phyloP scores from a whole-genome alignment of 495 filamentous ascomycete genomes.

The Tuber brumale region DNA sequence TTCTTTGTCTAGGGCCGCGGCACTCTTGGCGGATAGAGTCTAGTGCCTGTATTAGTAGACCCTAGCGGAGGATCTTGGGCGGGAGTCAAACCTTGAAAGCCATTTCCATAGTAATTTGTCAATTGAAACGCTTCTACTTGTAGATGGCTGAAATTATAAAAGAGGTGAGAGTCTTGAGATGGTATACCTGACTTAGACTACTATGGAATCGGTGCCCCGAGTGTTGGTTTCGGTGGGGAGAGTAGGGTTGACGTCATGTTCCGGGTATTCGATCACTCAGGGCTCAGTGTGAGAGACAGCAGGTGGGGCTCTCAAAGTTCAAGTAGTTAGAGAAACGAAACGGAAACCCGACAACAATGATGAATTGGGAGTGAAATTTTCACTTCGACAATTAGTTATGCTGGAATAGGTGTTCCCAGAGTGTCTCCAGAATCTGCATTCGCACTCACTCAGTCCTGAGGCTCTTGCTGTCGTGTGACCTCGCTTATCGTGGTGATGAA shows the following conservation, averaged over 20 bases:
- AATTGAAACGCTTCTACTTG: background rate
- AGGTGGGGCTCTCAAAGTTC: background rate
- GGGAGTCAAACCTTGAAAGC: background rate
- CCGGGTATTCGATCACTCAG: background rate
- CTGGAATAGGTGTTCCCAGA: background rate
- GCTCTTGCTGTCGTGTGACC: background rate
- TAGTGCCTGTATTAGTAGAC: conserved; percentile 38
- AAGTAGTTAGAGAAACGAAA: background rate
- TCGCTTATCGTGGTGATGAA: background rate
- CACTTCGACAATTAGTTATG: background rate
- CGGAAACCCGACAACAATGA: background rate
- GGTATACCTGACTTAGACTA: background rate
- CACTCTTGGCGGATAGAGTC: conserved; percentile 82
- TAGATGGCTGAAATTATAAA: background rate
- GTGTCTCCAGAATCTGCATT: background rate
- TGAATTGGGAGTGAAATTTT: background rate
- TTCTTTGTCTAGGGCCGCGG: conserved; percentile 81
- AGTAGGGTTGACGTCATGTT: background rate
- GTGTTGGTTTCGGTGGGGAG: background rate
- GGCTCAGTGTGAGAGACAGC: background rate
- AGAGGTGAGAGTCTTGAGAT: background rate
- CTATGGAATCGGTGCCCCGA: background rate
- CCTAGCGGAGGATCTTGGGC: background rate
- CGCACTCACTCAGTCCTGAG: background rate
- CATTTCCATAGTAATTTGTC: background rate